phyloP scores from a whole-genome alignment of 352 stramenopile genomes.

The Globisporangium abappressorium region DNA sequence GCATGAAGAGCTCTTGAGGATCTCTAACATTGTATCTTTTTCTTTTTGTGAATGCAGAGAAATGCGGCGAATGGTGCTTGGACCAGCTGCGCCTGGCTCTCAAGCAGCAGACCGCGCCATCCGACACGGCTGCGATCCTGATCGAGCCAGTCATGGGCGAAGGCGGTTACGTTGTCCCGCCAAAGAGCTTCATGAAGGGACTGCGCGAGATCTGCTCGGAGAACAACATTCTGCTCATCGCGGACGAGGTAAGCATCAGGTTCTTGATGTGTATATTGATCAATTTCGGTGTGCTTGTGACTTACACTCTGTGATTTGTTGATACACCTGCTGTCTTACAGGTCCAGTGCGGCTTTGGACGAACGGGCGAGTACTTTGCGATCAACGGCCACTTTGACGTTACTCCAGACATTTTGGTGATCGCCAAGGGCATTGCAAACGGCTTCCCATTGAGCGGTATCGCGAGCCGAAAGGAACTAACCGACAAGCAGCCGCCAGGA shows the following conservation, averaged over 20 bases:
- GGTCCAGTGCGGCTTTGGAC: constrained; percentile 89
- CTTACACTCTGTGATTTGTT: not conserved
- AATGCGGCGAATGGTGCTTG: constrained; percentile 70
- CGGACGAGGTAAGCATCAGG: constrained; percentile 64
- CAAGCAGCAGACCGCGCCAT: constrained; percentile 88
- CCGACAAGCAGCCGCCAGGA: constrained; percentile 75
- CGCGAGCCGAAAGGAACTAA: constrained; percentile 85
- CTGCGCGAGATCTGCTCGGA: constrained; percentile 89
- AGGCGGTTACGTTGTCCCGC: constrained; percentile 89
- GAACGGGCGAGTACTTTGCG: constrained; percentile 87
- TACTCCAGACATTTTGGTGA: constrained; percentile 89
- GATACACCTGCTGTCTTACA: not conserved
- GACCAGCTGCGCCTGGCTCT: constrained; percentile 84
- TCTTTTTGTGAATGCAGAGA: constrained; percentile 26
- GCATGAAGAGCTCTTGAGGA: not conserved
- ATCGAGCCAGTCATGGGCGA: constrained; percentile 91
- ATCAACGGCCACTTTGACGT: constrained; percentile 84
- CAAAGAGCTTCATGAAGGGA: constrained; percentile 90
- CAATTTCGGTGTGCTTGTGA: not conserved
- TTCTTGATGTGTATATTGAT: not conserved
- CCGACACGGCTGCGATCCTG: constrained; percentile 88
- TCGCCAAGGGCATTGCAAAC: constrained; percentile 93
- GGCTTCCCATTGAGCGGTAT: constrained; percentile 91
- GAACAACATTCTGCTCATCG: constrained; percentile 92
- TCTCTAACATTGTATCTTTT: constrained; percentile 9